Evolutionary conservation across 2,329 filamentous ascomycete species (phyloP).

Genomic region (Diplocarpon mali): DNA sequence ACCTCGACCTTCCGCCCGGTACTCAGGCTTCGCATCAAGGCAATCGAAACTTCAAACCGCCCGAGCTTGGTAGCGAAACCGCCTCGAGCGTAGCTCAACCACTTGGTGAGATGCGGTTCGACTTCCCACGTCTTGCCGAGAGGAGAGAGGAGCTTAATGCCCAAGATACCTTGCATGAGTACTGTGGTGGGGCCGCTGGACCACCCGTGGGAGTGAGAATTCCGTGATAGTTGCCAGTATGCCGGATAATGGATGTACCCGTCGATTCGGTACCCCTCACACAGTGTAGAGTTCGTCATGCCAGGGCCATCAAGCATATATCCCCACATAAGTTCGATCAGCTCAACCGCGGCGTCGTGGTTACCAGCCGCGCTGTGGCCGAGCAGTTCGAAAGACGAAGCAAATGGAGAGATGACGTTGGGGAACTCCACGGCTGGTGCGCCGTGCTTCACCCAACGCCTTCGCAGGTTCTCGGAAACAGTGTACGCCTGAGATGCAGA

Average conservation of each 20-base stretch:
- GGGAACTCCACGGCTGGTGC: conserved; percentile 36
- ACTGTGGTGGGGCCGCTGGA: conserved; percentile 36
- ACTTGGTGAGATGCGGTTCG: conserved; percentile 30
- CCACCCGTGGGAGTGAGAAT: conserved; percentile 39
- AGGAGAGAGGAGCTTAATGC: conserved; percentile 29
- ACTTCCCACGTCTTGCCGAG: conserved; percentile 31
- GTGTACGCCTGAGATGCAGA: conserved; percentile 7
- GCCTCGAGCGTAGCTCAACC: conserved; percentile 28
- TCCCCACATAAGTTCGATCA: conserved; percentile 39
- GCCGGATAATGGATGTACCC: conserved; percentile 29
- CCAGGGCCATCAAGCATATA: conserved; percentile 39
- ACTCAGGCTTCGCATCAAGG: conserved; percentile 11
- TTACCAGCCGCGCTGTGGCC: conserved; percentile 33
- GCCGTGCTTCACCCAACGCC: conserved; percentile 34
- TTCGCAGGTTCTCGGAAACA: conserved; percentile 17
- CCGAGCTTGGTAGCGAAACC: conserved; percentile 30
- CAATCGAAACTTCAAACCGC: conserved; percentile 26
- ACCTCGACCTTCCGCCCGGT: conserved; percentile 15
- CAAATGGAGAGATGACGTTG: conserved; percentile 37
- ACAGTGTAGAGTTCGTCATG: conserved; percentile 30
- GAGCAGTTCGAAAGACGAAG: conserved; percentile 36
- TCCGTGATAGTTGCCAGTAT: conserved; percentile 25
- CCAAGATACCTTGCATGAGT: conserved; percentile 34
- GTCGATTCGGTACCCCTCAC: conserved; percentile 30
- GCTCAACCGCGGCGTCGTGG: conserved; percentile 30